Conservation (phyloP, 2,329 filamentous ascomycete genomes). For the Alternaria viburni region DNA sequence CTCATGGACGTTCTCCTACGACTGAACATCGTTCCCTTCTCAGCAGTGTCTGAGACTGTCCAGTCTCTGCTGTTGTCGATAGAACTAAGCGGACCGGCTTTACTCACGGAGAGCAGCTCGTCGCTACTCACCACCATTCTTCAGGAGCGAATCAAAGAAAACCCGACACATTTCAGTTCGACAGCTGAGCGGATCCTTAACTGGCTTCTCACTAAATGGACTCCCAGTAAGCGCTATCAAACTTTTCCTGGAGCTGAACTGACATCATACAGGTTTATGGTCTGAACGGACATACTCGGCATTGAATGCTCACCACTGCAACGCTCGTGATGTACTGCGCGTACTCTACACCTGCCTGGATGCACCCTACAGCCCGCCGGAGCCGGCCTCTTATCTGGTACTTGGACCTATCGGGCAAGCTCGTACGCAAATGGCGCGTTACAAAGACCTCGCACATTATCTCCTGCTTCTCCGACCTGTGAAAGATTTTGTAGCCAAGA, state of each 20-base stretch:
- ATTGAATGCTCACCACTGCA: conserved; percentile 67
- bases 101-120: conserved; percentile 80
- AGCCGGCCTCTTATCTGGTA: conserved; percentile 37
- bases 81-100: conserved; percentile 80
- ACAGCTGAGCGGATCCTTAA: conserved; percentile 75
- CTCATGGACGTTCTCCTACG: conserved; percentile 73
- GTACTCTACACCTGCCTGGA: conserved; percentile 75
- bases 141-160: conserved; percentile 68
- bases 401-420: conserved; percentile 53
- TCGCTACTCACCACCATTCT: conserved; percentile 74
- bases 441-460: conserved; percentile 56
- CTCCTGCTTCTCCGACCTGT: conserved; percentile 51
- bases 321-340: conserved; percentile 69
- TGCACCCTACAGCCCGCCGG: conserved; percentile 39
- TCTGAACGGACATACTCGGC: conserved; percentile 71
- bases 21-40: conserved; percentile 69
- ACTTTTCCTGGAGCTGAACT: conserved; percentile 1
- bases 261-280: conserved; percentile 47
- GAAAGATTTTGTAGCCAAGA: conserved; percentile 8
- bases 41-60: conserved; percentile 70
- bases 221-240: conserved; percentile 66
- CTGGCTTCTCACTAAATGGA: conserved; percentile 86
- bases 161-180: conserved; percentile 70
- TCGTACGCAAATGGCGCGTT: conserved; percentile 51
- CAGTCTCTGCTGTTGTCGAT: conserved; percentile 76